Evolutionary conservation across 306 rosid genomes (phyloP), one percentile per base, ranked within the genome.

Genomic region (Prunus mongolica): DNA sequence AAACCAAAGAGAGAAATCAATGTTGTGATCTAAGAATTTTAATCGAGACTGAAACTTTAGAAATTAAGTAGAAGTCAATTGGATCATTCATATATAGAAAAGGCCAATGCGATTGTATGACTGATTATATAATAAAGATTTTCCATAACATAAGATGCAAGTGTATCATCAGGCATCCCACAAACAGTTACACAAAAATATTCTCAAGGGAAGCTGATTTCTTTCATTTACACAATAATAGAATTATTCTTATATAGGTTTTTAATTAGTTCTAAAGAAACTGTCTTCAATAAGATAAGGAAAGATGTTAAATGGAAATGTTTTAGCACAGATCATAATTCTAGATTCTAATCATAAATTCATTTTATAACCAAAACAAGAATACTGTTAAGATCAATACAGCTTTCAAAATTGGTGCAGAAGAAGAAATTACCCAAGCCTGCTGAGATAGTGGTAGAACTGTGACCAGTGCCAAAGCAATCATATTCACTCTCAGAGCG

Each of bases 401-500:
- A 38, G 41, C 44, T 30, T 15, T 69, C 50, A 76, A 65, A 64
- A 13, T 28, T 28, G 72, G 4, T 78, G 71, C 22, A 61, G 73
- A 69, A 1, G 55, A 82, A 69, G 71, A 68, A 84, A 61, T 80
- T 89, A 95, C 99, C 99, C 74, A 92, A 88, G 84, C 99, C 97
- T 4, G 99, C 99, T 32, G 99, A 95, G 79, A 95, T 95, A n/a
- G 97, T 95, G 69, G 99, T 95, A 9, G 99, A 95, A 75, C 99
- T 95, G 55, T 95, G 99, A 79, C 99, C 99, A 41, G 97, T 86
- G 28, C 99, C 99, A 78, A 95, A 95, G 85, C 88, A 84, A 87
- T 95, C 99, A 71, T 58, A 86, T 78, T 95, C 99, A 72, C 99
- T 95, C 86, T 95, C 99, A 0, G 96, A 87, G 13, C 99, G 90